A percentile compares a stretch with the other conserved stretches of the same genome.
Conservation (phyloP, 176 grass and related monocot genomes). For the Pharus latifolius region DNA sequence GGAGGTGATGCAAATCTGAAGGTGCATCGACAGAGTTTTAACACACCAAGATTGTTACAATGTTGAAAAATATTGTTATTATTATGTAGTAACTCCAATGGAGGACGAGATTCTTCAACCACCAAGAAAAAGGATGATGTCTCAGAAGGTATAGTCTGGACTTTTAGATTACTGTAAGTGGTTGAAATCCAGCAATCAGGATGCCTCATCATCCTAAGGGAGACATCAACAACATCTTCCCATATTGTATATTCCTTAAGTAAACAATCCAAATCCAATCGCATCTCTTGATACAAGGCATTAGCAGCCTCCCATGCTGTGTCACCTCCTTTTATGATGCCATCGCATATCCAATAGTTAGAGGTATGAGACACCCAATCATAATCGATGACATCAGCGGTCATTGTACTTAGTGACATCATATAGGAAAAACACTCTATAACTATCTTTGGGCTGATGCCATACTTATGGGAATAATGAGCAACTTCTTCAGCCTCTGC, state of each 20-base stretch:
- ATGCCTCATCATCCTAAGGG: rapidly evolving
- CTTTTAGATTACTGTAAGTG: neutral
- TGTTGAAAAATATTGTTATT: neutral
- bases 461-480: rapidly evolving
- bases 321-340: neutral
- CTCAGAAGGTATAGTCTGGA: neutral
- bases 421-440: neutral
- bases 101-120: rapidly evolving
- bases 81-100: neutral
- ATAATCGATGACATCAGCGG: neutral
- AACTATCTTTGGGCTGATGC: rapidly evolving
- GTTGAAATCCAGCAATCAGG: neutral
- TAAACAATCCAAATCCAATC: neutral
- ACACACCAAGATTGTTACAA: neutral
- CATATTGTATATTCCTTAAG: rapidly evolving
- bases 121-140: neutral
- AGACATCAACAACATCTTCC: too few relatives aligned
- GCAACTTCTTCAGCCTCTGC: neutral
- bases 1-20: conserved; percentile 11
- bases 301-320: neutral
- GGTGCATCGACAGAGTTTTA: neutral
- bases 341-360: conserved; percentile 16
- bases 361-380: neutral
- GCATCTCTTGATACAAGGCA: neutral
- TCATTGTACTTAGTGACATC: rapidly evolving